Base-by-base conservation (phyloP, 148 eudicot genomes). In the Dianthus caryophyllus region DNA sequence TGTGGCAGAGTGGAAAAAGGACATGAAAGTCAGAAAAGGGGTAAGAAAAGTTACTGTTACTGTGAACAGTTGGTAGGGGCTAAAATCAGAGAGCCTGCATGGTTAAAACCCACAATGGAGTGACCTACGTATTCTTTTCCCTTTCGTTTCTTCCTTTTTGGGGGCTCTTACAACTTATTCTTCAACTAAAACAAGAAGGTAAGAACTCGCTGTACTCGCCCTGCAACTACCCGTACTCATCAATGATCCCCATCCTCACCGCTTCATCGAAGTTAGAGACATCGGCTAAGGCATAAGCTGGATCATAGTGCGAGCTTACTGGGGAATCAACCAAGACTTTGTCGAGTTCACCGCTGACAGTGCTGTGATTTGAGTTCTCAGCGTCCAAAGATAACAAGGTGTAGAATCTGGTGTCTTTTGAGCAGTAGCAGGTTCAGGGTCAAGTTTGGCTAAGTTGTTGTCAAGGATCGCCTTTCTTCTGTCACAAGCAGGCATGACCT, bases 161-260 rank as follows among this genome's bases (percentile, higher is more conserved):
- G 67, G 60, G 74, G 74, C 52, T 71, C 67, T 17, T 50, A 14
- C 2, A 30, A 38, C 60, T 71, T 71, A 61, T 71, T 61, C 17
- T 57, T 43, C 60, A 31, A 26, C 53, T 43, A 43, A 58, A 58
- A 58, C 62, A 30, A 58, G 41, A 31, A 58, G 62, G 27, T 58
- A 58, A 26, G 21, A 33, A 62, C 27, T 39, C 46, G 33, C 76
- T 71, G 20, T 61, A 77, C 55, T 67, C 61, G 26, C 76, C 80
- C 51, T 67, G 58, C 14, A 77, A 24, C 18, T 66, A 48, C 46
- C 80, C 76, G 36, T 72, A 66, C 25, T 77, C 22, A 48, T 76
- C 57, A 27, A 76, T 63, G 21, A 73, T 57, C 6, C 70, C 71
- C 51, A 54, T 33, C 44, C 44, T 76, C 20, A 71, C 72, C 9